A percentile compares a stretch with the other conserved stretches of the same genome.
Conservation (phyloP, 2,329 filamentous ascomycete species). For the Colletotrichum camelliae region DNA sequence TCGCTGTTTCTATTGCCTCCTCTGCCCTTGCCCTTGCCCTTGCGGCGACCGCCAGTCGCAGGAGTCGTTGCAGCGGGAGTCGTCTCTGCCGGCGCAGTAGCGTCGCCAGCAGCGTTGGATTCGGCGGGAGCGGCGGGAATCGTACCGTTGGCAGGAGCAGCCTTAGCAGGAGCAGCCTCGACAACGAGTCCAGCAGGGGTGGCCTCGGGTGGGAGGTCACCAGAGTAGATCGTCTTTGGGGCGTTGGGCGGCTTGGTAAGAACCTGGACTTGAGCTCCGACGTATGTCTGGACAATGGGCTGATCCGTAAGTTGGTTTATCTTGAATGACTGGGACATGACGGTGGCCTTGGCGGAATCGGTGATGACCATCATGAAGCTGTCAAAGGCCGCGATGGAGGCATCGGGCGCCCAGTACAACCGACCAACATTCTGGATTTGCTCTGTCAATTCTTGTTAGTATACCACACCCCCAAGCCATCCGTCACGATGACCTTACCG, state of each 20-base stretch:
- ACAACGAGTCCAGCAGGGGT: not conserved
- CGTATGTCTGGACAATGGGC: not conserved
- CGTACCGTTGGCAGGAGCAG: not conserved
- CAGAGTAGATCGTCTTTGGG: conserved; percentile 14
- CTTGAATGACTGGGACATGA: conserved; percentile 21
- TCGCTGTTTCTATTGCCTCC: not conserved
- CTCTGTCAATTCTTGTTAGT: conserved; percentile 5
- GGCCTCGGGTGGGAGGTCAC: not conserved
- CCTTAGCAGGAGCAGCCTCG: not conserved
- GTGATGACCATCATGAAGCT: conserved; percentile 27
- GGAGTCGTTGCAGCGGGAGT: not conserved
- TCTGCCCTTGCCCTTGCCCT: not conserved
- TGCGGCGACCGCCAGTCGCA: not conserved
- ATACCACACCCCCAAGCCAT: conserved; percentile 8
- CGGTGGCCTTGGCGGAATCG: conserved; percentile 16
- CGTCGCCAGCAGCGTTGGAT: not conserved
- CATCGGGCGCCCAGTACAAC: conserved; percentile 25
- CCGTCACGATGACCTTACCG: conserved; percentile 17
- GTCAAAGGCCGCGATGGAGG: conserved; percentile 24
- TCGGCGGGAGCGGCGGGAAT: not conserved
- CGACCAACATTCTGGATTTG: conserved; percentile 25
- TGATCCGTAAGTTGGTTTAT: conserved; percentile 17
- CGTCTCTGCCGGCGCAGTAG: not conserved
- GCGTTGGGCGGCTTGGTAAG: not conserved
- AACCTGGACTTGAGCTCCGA: not conserved